phyloP scores from a whole-genome alignment of 2,329 filamentous ascomycete genomes.

The Colletotrichum orbiculare region DNA sequence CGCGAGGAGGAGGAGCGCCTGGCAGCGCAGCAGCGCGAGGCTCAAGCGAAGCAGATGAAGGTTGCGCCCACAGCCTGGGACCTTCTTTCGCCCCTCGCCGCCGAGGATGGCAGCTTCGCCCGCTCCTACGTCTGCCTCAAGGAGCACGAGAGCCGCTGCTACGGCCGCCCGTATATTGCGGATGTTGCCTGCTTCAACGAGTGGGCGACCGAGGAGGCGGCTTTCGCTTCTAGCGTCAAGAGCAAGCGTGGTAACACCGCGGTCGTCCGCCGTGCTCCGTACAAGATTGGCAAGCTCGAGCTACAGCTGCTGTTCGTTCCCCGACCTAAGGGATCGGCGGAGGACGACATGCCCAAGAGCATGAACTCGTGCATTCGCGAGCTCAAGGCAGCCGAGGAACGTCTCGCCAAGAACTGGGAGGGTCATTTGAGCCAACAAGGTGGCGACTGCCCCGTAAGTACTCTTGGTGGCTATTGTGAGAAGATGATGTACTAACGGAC shows the following conservation, averaged over 20 bases:
- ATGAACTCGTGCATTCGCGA: slow-evolving; percentile 97
- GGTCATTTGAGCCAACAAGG: slow-evolving; percentile 95
- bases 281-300: slow-evolving; percentile 94
- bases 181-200: slow-evolving; percentile 98
- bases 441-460: slow-evolving; percentile 93
- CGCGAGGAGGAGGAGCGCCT: slow-evolving; percentile 84
- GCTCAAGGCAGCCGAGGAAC: slow-evolving; percentile 88
- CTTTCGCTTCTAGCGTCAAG: slow-evolving; percentile 86
- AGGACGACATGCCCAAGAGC: slow-evolving; percentile 99
- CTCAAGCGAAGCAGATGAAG: slow-evolving; percentile 70
- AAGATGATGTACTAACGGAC: slow-evolving; percentile 49
- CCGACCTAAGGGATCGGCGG: slow-evolving; percentile 84
- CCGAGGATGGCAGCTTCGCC: slow-evolving; percentile 92
- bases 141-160: slow-evolving; percentile 89
- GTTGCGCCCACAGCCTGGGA: slow-evolving; percentile 83
- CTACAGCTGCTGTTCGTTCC: slow-evolving; percentile 95
- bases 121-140: slow-evolving; percentile 94
- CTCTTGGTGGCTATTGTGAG: slow-evolving; percentile 25
- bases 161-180: slow-evolving; percentile 86
- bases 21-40: slow-evolving; percentile 72
- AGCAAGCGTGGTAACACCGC: slow-evolving; percentile 84
- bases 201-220: slow-evolving; percentile 90
- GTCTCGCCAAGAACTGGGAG: slow-evolving; percentile 82
- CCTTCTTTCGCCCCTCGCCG: slow-evolving; percentile 85
- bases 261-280: slow-evolving; percentile 87